Evolutionary conservation across 805 yeast genomes (phyloP), one percentile per base, ranked within the genome.

Genomic region (Candida insectalens): DNA sequence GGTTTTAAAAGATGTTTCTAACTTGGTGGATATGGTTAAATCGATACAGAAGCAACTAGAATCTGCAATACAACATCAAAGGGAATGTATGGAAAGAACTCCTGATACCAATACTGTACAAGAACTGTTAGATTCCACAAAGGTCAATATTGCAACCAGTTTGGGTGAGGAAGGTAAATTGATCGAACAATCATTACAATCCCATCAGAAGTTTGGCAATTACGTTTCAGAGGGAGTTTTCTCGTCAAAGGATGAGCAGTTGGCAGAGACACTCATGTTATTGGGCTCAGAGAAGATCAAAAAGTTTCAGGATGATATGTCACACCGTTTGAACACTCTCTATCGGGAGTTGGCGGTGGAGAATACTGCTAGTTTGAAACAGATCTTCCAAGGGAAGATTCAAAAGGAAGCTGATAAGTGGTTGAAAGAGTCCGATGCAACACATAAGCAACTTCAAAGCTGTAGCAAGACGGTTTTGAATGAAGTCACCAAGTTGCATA

Each of bases 251-350:
- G 21, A 31, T 13, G 20, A 15, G 29, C 14, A 23, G 22, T n/a
- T 31, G 28, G 29, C 25, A 10, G 29, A 25, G 6, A 26, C 21
- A 14, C 21, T 31, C 6, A 8, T 31, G 34, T 23, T 23, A n/a
- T 31, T 31, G n/a, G 23, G 21, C 29, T 10, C 28, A 15, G 19
- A 17, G 12, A 15, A 14, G 18, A 23, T 31, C 14, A 31, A 31
- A 19, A 12, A 31, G 18, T 31, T 23, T 25, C 34, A 31, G 21
- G 12, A 23, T 12, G 29, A 16, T 5, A 7, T 31, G 21, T 13
- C 27, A 9, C 9, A 9, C 13, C 13, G 17, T 2, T 12, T 31
- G 13, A 6, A 16, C n/a, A 29, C 22, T 10, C 12, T 25, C 14
- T 25, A 16, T 19, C 22, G 22, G 21, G 34, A 25, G 14, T 9